Conservation (phyloP, 768 basidiomycete species). For the Calocera cornea region DNA sequence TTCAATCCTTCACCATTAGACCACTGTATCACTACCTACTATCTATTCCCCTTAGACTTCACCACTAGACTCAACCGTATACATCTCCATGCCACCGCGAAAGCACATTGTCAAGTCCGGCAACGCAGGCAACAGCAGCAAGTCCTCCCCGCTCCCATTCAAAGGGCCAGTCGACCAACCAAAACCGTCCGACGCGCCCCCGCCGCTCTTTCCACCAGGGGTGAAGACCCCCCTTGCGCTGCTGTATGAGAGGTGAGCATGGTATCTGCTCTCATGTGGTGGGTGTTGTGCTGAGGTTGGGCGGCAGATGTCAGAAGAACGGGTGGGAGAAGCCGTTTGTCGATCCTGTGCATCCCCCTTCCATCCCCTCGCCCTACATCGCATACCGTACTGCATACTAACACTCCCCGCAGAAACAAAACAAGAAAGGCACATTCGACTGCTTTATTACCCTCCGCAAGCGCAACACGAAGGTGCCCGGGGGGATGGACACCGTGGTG, state of each 20-base stretch:
- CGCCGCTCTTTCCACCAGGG: conserved; percentile 62
- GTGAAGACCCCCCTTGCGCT: conserved; percentile 73
- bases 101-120: conserved; percentile 77
- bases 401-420: conserved; percentile 32
- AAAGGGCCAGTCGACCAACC: conserved; percentile 24
- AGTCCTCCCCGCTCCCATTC: conserved; percentile 27
- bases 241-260: conserved; percentile 57
- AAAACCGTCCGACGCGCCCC: conserved; percentile 20
- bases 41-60: too few species aligned
- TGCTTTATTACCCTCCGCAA: conserved; percentile 56
- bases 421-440: conserved; percentile 34
- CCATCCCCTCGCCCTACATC: conserved; percentile 8
- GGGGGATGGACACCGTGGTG: conserved; percentile 48
- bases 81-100: conserved; percentile 25
- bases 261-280: neutral
- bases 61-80: neutral
- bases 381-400: conserved; percentile 6
- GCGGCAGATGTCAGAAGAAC: conserved; percentile 62
- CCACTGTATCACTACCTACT: too few species aligned
- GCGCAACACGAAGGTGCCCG: conserved; percentile 53
- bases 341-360: conserved; percentile 42
- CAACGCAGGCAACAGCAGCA: conserved; percentile 78
- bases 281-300: neutral
- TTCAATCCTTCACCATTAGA: too few species aligned
- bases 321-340: conserved; percentile 78